These are phyloP conservation scores for Globisporangium barbulae DNA, from an alignment of 352 stramenopile genomes.

Conservation along the genomic window DNA sequence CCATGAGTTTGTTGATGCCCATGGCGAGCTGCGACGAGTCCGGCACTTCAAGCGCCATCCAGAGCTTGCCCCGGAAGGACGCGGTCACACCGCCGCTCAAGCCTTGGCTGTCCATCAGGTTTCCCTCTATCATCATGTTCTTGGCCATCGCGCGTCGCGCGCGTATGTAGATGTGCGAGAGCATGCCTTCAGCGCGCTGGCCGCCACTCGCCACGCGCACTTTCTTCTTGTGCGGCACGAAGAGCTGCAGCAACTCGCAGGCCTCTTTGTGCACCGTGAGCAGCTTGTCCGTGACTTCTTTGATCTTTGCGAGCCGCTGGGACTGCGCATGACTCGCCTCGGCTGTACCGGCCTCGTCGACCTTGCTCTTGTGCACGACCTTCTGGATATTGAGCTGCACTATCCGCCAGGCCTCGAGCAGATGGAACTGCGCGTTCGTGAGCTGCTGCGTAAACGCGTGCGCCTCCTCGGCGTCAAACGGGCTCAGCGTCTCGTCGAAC, in stretches of 20 bases:
- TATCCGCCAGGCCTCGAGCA: conserved; percentile 43
- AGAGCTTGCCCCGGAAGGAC: conserved; percentile 41
- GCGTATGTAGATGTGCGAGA: conserved; percentile 47
- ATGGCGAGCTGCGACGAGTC: conserved; percentile 47
- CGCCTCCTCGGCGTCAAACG: conserved; percentile 47
- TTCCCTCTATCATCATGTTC: neutral
- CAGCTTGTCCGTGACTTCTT: conserved; percentile 36
- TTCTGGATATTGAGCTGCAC: conserved; percentile 43
- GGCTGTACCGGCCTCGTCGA: conserved; percentile 17
- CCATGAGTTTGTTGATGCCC: conserved; percentile 57
- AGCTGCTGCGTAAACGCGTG: conserved; percentile 48
- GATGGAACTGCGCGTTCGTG: conserved; percentile 60
- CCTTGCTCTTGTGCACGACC: conserved; percentile 23
- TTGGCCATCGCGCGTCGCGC: conserved; percentile 22
- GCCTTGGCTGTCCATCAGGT: conserved; percentile 10
- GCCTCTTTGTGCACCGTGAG: conserved; percentile 40
- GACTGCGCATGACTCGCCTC: conserved; percentile 31
- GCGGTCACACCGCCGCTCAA: conserved; percentile 14
- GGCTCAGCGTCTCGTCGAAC: conserved; percentile 44
- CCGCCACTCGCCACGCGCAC: neutral
- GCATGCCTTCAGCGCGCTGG: conserved; percentile 22
- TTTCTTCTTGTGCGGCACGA: conserved; percentile 54
- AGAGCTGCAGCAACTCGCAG: conserved; percentile 34
- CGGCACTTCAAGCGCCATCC: conserved; percentile 56
- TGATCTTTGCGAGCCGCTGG: conserved; percentile 39